These are phyloP conservation scores for Microbotryum lychnidis-dioicae DNA, from an alignment of 1,284 basidiomycete species.

Conservation along the genomic window DNA sequence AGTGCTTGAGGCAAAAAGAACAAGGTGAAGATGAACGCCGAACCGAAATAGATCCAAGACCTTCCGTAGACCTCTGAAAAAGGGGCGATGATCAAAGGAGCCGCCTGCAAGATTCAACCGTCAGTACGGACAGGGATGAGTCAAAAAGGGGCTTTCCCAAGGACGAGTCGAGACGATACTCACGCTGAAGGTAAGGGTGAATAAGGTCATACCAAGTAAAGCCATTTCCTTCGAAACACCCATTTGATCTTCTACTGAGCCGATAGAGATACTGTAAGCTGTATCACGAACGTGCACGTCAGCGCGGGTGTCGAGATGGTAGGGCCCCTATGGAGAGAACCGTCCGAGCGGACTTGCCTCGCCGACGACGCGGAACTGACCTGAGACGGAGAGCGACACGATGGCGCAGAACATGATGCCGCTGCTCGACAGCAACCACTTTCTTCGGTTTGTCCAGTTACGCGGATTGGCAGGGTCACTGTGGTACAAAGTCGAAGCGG, in stretches of 20 bases:
- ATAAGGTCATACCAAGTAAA: constrained; percentile 15
- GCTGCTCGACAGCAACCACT: constrained; percentile 21
- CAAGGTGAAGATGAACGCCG: constrained; percentile 51
- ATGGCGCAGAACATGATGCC: constrained; percentile 25
- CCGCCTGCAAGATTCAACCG: background rate
- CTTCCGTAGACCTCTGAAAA: constrained; percentile 27
- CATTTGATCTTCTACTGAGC: constrained; percentile 3
- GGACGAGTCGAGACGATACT: background rate
- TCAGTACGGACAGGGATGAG: background rate
- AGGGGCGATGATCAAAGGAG: constrained; percentile 25
- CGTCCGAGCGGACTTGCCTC: background rate
- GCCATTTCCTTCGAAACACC: constrained; percentile 1
- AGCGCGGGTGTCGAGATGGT: background rate
- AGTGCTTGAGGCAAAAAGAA: constrained; percentile 59
- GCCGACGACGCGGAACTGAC: constrained; percentile 3
- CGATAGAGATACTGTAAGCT: constrained; percentile 4
- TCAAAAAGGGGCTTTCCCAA: too few species aligned
- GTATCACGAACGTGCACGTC: too few species aligned
- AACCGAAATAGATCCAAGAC: constrained; percentile 46
- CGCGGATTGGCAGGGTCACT: constrained; percentile 29
- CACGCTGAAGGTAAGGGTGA: constrained; percentile 25
- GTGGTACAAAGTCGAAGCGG: background rate
- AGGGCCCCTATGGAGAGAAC: background rate
- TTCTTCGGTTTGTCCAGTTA: constrained; percentile 24
- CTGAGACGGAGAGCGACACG: constrained; percentile 19